Evolutionary conservation across 2,329 filamentous ascomycete genomes (phyloP), one percentile per base, ranked within the genome.

Genomic region (Neurospora sp.): DNA sequence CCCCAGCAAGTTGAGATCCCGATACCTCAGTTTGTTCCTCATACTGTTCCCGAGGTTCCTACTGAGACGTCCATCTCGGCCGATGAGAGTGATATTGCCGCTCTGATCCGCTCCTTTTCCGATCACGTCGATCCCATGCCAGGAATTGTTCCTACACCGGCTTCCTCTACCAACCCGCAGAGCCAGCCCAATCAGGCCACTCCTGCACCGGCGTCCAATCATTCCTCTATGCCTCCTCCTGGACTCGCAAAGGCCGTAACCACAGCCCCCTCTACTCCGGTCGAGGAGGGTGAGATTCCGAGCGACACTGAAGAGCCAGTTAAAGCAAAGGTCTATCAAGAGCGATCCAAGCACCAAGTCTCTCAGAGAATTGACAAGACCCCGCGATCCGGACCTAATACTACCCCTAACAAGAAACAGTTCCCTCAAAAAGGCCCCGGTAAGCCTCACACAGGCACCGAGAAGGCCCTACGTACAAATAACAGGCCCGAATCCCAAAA

Each of bases 31-130:
- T 68, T 67, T 28, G 62, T 69, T 15, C 68, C 73, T 17, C 69
- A 70, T 28, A 37, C 57, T 12, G 23, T 66, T 2, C 69, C 71
- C 15, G 39, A 38, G 11, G 40, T 52, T 33, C 68, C 69, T 52
- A 6, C 62, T 10, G 17, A 70, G 40, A 40, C 68, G 5, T 73
- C 72, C 8, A n/a, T 73, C 28, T 67, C 40, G 23, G 70, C 71
- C 3, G 70, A 72, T 71, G 71, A 69, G 1, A 69, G 71, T 66
- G 73, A 75, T 33, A 73, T 75, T 41, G 71, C 70, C 11, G 73
- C 69, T 15, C 40, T 75, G 39, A 75, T 75, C 11, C 68, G 70
- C 11, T 75, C 73, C 6, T 70, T 74, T 28, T 73, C 72, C 6
- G 8, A 36, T 17, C 23, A 62, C 6, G 28, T 28, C 23, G 52